These are phyloP conservation scores for Poa pratensis DNA, from an alignment of 176 grass and related monocot species.

Conservation along the genomic window DNA sequence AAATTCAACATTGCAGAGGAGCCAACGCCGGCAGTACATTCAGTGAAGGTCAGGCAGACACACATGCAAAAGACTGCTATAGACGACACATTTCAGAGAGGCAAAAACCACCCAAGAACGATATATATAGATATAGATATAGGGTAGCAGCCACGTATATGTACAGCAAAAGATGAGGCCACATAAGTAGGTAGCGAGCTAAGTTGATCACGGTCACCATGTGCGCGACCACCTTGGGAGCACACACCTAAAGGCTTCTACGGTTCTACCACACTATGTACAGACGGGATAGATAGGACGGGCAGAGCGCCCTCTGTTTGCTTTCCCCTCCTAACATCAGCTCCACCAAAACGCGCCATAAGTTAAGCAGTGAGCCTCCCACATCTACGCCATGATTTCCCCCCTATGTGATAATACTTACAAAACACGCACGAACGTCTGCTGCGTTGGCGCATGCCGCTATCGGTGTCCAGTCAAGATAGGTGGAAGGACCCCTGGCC, in stretches of 20 bases:
- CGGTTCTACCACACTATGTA: conserved; percentile 39
- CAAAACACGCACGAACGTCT: conserved; percentile 34
- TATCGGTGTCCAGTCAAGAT: conserved; percentile 47
- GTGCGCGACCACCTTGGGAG: conserved; percentile 13
- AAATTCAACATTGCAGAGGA: too few relatives aligned
- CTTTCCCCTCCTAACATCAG: conserved; percentile 39
- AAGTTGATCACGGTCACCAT: conserved; percentile 29
- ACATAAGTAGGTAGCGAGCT: conserved; percentile 16
- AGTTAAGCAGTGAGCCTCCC: conserved; percentile 41
- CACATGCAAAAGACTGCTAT: too few relatives aligned
- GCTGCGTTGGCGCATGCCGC: neutral
- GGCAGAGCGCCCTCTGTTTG: conserved; percentile 4
- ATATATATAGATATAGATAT: neutral
- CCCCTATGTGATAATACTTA: conserved; percentile 52
- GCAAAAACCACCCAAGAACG: too few relatives aligned
- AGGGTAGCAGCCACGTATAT: conserved; percentile 38
- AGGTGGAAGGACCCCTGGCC: conserved; percentile 83
- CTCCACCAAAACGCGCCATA: conserved; percentile 36
- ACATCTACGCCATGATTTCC: conserved; percentile 40
- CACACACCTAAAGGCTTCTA: conserved; percentile 40
- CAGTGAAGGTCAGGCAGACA: too few relatives aligned
- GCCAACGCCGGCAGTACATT: too few relatives aligned
- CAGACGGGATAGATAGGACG: conserved; percentile 31
- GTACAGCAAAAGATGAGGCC: conserved; percentile 32
- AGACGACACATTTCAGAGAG: too few relatives aligned